Base-by-base conservation (phyloP, 805 yeast genomes). In the Brettanomyces anomalus region DNA sequence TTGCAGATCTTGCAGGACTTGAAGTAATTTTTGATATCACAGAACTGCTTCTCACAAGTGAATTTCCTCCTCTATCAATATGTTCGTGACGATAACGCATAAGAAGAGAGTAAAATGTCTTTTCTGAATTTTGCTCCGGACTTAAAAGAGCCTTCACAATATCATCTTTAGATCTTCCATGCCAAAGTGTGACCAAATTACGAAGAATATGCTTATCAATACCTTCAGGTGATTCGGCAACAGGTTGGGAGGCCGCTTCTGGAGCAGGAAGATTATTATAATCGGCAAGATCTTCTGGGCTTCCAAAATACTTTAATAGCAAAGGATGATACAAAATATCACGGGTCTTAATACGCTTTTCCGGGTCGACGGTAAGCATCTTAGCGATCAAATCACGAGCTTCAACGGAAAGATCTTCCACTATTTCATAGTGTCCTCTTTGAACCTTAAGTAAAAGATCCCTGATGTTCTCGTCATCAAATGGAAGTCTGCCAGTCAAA, bases 401-500 rank as follows among this genome's bases (percentile, higher is more conserved):
- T 51, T 93, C 96, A 26, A 68, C 51, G 3, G 95, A 82, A 34
- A 93, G 67, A 46, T 81, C 79, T 36, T 71, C 71, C 32, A 96
- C 96, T 81, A 90, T 85, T 44, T 74, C 74, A 60, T 80, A 93
- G 54, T 76, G 74, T 33, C 98, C 98, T 43, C 81, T 77, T 65
- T 90, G 97, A 18, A 93, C 98, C 60, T 93, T 93, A 51, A 87
- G 67, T 40, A 93, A 70, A 49, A 93, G 68, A 55, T 83, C 81
- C 54, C 97, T 75, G 49, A 93, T 88, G 61, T 88, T 88, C 51
- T 90, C 97, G 63, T 93, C 97, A 63, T 93, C 98, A 60, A 93
- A 93, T 2, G 98, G 98, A 45, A 93, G 68, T 60, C 93, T 90
- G 33, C 97, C 98, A 0, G 97, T 89, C 37, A 93, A 71, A 39